Conservation (phyloP, 2,329 filamentous ascomycete genomes). For the Ophiostoma sp. region DNA sequence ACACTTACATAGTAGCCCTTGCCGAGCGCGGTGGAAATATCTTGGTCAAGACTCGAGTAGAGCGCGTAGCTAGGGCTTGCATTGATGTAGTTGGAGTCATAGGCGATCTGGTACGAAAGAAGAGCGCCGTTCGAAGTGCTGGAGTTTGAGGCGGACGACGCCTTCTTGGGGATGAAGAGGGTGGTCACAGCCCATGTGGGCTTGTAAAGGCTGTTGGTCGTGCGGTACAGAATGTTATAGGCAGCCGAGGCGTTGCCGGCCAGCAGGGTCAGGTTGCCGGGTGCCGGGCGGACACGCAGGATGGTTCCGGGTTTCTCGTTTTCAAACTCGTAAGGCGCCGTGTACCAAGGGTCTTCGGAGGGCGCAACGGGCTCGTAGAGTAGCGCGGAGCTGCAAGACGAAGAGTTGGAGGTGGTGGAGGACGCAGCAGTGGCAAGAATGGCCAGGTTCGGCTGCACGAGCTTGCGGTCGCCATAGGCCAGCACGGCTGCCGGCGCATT, state of each 20-base stretch:
- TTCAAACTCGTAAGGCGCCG: conserved; percentile 31
- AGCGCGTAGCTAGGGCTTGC: conserved; percentile 36
- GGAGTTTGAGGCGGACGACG: not conserved
- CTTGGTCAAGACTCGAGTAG: conserved; percentile 28
- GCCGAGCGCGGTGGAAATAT: conserved; percentile 36
- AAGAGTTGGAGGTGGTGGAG: not conserved
- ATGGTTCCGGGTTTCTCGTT: conserved; percentile 30
- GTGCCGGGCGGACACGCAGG: conserved; percentile 31
- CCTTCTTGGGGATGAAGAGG: conserved; percentile 31
- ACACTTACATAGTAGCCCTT: conserved; percentile 42
- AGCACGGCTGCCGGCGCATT: not conserved
- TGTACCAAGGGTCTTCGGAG: conserved; percentile 34
- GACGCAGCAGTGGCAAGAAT: not conserved
- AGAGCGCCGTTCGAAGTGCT: conserved; percentile 26
- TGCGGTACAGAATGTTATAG: conserved; percentile 38
- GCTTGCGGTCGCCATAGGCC: conserved; percentile 3
- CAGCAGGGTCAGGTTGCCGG: conserved; percentile 29
- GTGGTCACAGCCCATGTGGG: conserved; percentile 39
- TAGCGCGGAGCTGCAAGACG: not conserved
- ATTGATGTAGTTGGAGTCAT: conserved; percentile 38
- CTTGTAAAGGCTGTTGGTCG: conserved; percentile 33
- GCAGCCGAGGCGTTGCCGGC: conserved; percentile 27
- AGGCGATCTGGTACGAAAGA: conserved; percentile 40
- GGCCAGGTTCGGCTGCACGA: not conserved
- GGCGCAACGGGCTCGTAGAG: conserved; percentile 30